These are phyloP conservation scores for Nothophytophthora sp. DNA, from an alignment of 352 stramenopile genomes.

Conservation along the genomic window DNA sequence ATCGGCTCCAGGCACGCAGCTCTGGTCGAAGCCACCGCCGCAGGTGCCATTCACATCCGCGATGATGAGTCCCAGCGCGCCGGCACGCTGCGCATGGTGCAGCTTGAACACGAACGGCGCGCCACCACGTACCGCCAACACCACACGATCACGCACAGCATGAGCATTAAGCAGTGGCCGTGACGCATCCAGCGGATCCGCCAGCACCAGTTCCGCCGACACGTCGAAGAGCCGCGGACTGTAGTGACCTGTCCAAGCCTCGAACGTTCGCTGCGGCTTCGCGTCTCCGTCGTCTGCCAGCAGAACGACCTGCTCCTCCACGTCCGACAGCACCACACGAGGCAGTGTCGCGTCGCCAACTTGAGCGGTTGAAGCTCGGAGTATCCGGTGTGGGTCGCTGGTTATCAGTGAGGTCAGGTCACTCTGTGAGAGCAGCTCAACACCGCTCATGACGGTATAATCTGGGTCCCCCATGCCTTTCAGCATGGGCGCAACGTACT, in stretches of 20 bases:
- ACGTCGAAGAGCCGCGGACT: constrained; percentile 70
- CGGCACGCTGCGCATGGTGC: constrained; percentile 58
- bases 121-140: constrained; percentile 49
- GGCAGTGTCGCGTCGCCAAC: constrained; percentile 21
- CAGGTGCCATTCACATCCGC: constrained; percentile 51
- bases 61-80: constrained; percentile 69
- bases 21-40: constrained; percentile 57
- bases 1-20: constrained; percentile 62
- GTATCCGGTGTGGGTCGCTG: constrained; percentile 23
- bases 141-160: constrained; percentile 54
- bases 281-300: constrained; percentile 5
- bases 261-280: constrained; percentile 28
- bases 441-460: constrained; percentile 31
- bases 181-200: constrained; percentile 61
- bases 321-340: constrained; percentile 59
- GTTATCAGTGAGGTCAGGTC: constrained; percentile 22
- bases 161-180: constrained; percentile 49
- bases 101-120: constrained; percentile 75
- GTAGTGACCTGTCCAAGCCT: constrained; percentile 68
- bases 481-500: constrained; percentile 32
- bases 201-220: constrained; percentile 62
- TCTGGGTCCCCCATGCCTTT: constrained; percentile 49
- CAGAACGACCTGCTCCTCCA: constrained; percentile 41
- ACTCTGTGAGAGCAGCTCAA: constrained; percentile 28
- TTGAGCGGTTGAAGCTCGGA: constrained; percentile 20